Evolutionary conservation across 2,329 filamentous ascomycete genomes (phyloP).

Genomic region (Ophiostoma piceae): DNA sequence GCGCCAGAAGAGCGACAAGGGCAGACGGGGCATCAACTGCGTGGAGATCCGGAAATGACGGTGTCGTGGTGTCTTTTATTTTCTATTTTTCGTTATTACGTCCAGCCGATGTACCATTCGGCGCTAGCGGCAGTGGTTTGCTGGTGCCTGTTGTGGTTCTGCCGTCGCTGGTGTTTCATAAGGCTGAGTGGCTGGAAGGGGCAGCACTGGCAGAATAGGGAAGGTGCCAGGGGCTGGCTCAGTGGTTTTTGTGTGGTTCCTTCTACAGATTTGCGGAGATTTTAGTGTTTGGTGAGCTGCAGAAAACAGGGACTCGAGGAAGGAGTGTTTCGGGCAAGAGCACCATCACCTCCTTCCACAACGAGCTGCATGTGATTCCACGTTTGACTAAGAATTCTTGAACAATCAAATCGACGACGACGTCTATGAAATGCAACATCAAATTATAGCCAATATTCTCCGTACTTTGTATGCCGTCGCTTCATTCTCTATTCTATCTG

Average conservation of each 20-base stretch:
- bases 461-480: background rate
- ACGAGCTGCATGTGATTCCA: background rate
- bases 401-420: background rate
- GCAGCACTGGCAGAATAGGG: background rate
- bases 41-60: background rate
- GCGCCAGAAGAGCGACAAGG: conserved; percentile 51
- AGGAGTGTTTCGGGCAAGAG: background rate
- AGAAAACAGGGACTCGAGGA: background rate
- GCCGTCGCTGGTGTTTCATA: background rate
- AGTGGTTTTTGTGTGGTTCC: too few relatives aligned
- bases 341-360: background rate
- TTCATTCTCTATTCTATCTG: too few relatives aligned
- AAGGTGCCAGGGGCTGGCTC: conserved; percentile 6
- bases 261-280: too few relatives aligned
- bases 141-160: background rate
- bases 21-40: conserved; percentile 55
- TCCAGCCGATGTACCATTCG: background rate
- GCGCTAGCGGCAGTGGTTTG: background rate
- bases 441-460: background rate
- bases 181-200: conserved; percentile 11
- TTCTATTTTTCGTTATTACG: background rate
- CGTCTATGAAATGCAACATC: background rate
- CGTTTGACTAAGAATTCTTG: background rate
- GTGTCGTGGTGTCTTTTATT: background rate
- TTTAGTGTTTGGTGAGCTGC: background rate